Conservation (phyloP, 129 eudicot species). For the Tagetes erecta region DNA sequence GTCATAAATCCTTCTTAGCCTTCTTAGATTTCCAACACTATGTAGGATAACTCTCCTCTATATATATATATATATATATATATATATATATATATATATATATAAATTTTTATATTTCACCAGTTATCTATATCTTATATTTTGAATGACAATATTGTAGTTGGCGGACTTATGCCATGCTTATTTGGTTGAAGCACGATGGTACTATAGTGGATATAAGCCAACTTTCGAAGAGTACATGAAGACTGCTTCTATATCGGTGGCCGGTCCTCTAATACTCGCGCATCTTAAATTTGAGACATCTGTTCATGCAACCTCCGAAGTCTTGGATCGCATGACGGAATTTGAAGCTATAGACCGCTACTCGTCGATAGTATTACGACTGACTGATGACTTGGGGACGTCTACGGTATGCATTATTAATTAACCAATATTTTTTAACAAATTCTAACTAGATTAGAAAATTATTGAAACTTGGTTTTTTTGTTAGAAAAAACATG, state of each 20-base stretch:
- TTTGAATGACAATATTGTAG: background rate
- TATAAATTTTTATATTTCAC: too few species aligned
- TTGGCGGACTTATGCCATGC: conserved; percentile 2
- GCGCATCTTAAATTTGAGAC: background rate
- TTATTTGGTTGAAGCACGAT: background rate
- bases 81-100: too few species aligned
- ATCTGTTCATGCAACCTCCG: background rate
- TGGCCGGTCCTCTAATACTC: background rate
- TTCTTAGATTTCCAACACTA: too few species aligned
- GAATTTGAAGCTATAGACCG: background rate
- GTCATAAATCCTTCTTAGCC: too few species aligned
- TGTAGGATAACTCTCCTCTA: too few species aligned
- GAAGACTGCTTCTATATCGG: background rate
- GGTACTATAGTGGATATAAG: background rate
- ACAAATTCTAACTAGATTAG: too few species aligned
- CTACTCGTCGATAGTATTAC: background rate
- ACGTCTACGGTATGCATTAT: conserved; percentile 36
- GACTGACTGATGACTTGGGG: conserved; percentile 4
- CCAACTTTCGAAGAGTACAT: background rate
- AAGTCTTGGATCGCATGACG: background rate
- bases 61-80: too few species aligned
- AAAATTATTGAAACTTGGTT: too few species aligned
- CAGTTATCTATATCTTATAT: background rate
- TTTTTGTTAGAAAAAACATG: too few species aligned
- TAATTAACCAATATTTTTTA: background rate